Conservation (phyloP, 2,329 filamentous ascomycete genomes). For the Fusarium verrucosum region DNA sequence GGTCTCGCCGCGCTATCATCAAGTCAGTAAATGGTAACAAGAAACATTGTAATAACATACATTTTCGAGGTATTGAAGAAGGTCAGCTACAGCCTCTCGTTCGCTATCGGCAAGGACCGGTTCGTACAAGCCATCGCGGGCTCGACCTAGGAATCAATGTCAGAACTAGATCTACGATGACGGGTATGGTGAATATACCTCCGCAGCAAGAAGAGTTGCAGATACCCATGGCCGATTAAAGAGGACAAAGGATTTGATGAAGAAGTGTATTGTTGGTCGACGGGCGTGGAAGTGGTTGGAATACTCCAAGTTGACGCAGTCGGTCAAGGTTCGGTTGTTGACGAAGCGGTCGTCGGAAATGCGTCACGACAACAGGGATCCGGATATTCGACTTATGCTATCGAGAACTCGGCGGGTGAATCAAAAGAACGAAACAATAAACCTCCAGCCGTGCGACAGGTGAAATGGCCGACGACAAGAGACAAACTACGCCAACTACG, state of each 20-base stretch:
- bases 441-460: constrained; percentile 13
- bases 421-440: constrained; percentile 26
- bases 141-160: constrained; percentile 64
- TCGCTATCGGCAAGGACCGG: constrained; percentile 94
- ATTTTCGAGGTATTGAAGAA: constrained; percentile 95
- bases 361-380: constrained; percentile 41
- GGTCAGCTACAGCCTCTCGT: constrained; percentile 93
- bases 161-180: constrained; percentile 21
- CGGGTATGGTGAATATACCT: constrained; percentile 44
- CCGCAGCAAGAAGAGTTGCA: constrained; percentile 69
- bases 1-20: constrained; percentile 83
- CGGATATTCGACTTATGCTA: constrained; percentile 38
- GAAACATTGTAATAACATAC: constrained; percentile 63
- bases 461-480: constrained; percentile 15
- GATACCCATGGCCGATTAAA: constrained; percentile 64
- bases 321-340: constrained; percentile 31
- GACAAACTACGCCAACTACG: constrained; percentile 25
- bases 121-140: constrained; percentile 84
- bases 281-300: constrained; percentile 11
- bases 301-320: constrained; percentile 23
- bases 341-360: constrained; percentile 34
- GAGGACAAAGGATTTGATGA: constrained; percentile 25
- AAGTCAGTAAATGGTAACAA: constrained; percentile 44
- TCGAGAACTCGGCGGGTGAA: constrained; percentile 27
- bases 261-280: constrained; percentile 17